phyloP scores from a whole-genome alignment of 2,329 filamentous ascomycete genomes.

The Phaeomoniella chlamydospora region DNA sequence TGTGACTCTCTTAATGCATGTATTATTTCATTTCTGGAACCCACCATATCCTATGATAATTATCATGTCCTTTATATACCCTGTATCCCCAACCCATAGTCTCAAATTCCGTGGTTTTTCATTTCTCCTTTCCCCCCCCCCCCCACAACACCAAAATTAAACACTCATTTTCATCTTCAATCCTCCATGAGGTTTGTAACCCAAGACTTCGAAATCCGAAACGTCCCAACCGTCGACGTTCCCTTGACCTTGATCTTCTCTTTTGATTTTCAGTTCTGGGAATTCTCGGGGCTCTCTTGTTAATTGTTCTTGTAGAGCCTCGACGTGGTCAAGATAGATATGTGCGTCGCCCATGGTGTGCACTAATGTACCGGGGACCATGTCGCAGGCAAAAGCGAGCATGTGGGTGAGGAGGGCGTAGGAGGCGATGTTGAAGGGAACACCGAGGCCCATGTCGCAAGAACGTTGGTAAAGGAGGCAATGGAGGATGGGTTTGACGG shows the following conservation, averaged over 20 bases:
- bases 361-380: constrained; percentile 74
- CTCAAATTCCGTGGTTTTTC: no score
- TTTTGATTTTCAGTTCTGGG: constrained; percentile 59
- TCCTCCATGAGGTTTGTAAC: constrained; percentile 78
- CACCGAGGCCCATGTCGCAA: constrained; percentile 93
- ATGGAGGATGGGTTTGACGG: constrained; percentile 56
- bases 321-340: constrained; percentile 84
- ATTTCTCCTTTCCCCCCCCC: no score
- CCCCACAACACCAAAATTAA: no score
- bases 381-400: constrained; percentile 72
- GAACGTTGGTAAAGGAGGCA: constrained; percentile 86
- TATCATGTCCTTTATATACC: no score
- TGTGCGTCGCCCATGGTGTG: constrained; percentile 99
- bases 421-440: constrained; percentile 94
- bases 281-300: constrained; percentile 68
- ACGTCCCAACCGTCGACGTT: constrained; percentile 86
- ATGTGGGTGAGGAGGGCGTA: constrained; percentile 94
- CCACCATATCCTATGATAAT: no score
- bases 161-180: constrained; percentile 99
- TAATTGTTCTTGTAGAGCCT: constrained; percentile 70
- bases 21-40: no score
- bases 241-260: constrained; percentile 56
- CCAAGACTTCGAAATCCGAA: constrained; percentile 76
- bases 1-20: no score
- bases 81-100: no score